Percentiles rank a stretch among this genome's conserved stretches.
Evolutionary conservation across 495 filamentous ascomycete genomes (phyloP).

Genomic region (Penicillium cinerascens): DNA sequence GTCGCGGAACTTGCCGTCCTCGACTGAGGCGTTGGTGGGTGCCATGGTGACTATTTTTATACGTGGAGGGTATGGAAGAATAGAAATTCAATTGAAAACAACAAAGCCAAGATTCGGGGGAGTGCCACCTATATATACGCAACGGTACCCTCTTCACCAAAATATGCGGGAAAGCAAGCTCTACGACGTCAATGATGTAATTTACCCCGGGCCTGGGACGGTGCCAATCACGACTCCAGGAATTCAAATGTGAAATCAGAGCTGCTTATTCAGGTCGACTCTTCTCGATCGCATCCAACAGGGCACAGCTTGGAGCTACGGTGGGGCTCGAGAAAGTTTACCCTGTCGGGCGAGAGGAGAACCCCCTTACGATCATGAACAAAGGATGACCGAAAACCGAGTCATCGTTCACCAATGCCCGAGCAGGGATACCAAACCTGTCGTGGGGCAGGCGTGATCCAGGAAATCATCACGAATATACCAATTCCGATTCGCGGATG

Average conservation of each 20-base stretch:
- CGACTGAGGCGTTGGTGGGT: conserved; percentile 1
- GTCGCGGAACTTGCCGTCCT: conserved; percentile 28
- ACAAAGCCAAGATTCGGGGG: too few relatives aligned
- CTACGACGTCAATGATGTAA: not conserved
- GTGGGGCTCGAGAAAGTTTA: not conserved
- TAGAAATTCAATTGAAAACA: not conserved
- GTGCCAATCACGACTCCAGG: not conserved
- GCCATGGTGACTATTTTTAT: not conserved
- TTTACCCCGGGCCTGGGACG: not conserved
- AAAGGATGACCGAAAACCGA: not conserved
- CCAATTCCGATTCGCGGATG: not conserved
- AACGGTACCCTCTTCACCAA: not conserved
- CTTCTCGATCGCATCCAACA: not conserved
- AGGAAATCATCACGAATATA: not conserved
- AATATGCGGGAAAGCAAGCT: not conserved
- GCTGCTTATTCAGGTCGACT: not conserved
- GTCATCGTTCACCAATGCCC: not conserved
- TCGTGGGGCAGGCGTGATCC: not conserved
- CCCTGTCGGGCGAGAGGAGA: not conserved
- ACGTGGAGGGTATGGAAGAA: not conserved
- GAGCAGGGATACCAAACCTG: not conserved
- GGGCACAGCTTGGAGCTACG: not conserved
- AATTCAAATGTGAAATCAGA: not conserved
- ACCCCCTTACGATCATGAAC: too few relatives aligned
- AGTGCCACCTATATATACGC: not conserved